Base-by-base conservation (phyloP, 2,329 filamentous ascomycete genomes). In the Scortechinia acanthostroma region DNA sequence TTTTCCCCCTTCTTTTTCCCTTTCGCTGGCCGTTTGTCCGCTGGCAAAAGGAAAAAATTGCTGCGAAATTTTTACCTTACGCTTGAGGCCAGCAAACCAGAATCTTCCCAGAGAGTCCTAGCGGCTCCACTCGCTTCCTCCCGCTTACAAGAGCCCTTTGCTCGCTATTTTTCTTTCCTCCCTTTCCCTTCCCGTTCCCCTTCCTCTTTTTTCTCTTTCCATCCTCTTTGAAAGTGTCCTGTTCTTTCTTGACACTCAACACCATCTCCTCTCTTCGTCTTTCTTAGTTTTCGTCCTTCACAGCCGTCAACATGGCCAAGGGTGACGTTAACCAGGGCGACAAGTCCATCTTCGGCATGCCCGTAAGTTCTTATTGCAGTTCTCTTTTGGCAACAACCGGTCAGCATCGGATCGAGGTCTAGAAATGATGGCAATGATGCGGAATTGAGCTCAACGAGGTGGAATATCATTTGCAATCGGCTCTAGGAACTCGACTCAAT, bases 121-220 rank as follows among this genome's bases (percentile, higher is more conserved):
- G 25, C n/a, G 25, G 25, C 25, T 30, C 25, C 25, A n/a, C 25
- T 30, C 25, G 25, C 25, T 30, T 30, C 25, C n/a, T 30, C 25
- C 25, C 25, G 25, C 25, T 30, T 30, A 30, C 25, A 30, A 30
- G 25, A 30, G 25, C 25, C 25, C 25, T 30, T 30, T n/a, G 25
- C 25, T 30, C 25, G 25, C 25, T 40, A 49, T 50, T 53, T 54
- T 51, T 50, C 49, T 55, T 58, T 56, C 61, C 58, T 62, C 63
- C 56, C 62, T 61, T 64, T 62, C 65, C 63, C 60, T 60, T 58
- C 54, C 59, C 63, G 64, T 64, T 64, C 60, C 61, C 65, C 58
- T 57, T 56, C 55, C 57, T 65, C 73, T 80, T 77, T 80, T 77
- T 76, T 70, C 76, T 81, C 77, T 73, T 62, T 76, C 65, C 65